phyloP scores from a whole-genome alignment of 2,329 filamentous ascomycete species.

The Fusarium protoensiforme region DNA sequence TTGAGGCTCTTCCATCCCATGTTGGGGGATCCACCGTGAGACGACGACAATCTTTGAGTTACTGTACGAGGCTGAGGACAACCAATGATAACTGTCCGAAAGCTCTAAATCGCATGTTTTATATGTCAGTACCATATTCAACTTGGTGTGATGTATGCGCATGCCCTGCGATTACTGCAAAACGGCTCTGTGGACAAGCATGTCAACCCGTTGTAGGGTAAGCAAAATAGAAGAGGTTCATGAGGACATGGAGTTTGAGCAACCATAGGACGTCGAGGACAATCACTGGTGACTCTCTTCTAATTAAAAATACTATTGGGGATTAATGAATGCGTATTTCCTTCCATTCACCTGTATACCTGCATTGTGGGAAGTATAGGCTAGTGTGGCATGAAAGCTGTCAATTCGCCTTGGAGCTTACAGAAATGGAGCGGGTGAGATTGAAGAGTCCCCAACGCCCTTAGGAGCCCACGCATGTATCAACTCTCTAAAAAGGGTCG shows the following conservation, averaged over 20 bases:
- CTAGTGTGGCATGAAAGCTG: background rate
- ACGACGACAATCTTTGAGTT: background rate
- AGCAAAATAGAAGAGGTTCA: background rate
- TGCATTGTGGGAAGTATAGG: background rate
- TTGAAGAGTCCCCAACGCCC: background rate
- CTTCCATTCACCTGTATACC: no score
- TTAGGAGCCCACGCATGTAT: background rate
- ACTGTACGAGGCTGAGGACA: background rate
- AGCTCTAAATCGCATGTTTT: background rate
- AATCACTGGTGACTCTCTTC: background rate
- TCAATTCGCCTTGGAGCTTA: accelerated
- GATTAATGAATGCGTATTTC: background rate
- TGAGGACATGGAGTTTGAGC: background rate
- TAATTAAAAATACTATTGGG: background rate
- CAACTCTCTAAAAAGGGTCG: background rate
- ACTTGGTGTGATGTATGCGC: no score
- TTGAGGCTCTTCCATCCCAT: background rate
- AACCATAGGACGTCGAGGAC: no score
- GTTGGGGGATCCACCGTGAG: background rate
- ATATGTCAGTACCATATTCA: background rate
- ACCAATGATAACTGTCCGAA: background rate
- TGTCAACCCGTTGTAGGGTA: background rate
- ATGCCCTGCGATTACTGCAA: no score
- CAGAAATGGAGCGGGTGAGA: background rate
- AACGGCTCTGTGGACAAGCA: background rate